Base-by-base conservation (phyloP, 768 basidiomycete genomes). In the Astraeus odoratus region DNA sequence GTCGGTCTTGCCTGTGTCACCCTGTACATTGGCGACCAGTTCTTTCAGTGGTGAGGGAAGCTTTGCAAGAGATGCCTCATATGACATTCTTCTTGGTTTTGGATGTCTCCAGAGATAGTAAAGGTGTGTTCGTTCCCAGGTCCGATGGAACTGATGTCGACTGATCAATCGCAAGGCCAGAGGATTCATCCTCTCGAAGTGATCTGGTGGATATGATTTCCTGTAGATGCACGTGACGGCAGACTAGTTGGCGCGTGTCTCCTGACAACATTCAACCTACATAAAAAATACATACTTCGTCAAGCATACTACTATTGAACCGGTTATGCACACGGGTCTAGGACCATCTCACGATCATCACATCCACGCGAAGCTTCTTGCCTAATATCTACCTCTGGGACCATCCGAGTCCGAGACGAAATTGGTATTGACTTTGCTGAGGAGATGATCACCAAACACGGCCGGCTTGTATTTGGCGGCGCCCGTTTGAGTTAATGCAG, bases 361-460 rank as follows among this genome's bases (percentile, higher is more conserved):
- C 33, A 35, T 35, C 8, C 16, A 35, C 10, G 33, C n/a, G 33
- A 35, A 5, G 16, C 6, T 35, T 18, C 16, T 15, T 20, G 16
- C 35, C n/a, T n/a, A 36, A 20, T 36, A 39, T 39, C 38, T 9
- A 29, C 5, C 39, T 15, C 57, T n/a, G 6, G 26, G 16, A 30
- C 68, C 63, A 9, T 68, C 67, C 30, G n/a, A n/a, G n/a, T n/a
- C n/a, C 53, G 49, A 24, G 71, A n/a, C 69, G 64, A 93, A 93
- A 58, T 92, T 93, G 37, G 61, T 75, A 8, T 73, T 75, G 27
- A 93, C 87, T 57, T 93, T 93, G 15, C 57, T 58, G 57, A 78
- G 43, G 49, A 94, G 66, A 60, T 89, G 93, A 5, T 90, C 77
- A 3, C 92, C 89, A 63, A 95, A 94, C 1, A 80, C 63, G 1